Conservation (phyloP, 1,284 basidiomycete genomes). For the Afroboletus lepidellus region DNA sequence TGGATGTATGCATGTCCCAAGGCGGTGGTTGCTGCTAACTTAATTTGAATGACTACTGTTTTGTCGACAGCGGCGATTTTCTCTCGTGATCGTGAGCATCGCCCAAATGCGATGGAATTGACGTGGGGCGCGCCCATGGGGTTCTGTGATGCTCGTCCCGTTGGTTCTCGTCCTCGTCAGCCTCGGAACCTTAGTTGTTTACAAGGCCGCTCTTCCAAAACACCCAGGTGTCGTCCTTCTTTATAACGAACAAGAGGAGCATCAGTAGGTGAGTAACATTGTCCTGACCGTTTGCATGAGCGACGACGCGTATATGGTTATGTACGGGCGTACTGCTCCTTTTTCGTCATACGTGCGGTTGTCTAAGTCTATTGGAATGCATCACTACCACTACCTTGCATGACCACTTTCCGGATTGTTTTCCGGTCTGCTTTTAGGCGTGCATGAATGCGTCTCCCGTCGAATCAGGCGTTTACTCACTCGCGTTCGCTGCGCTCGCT, state of each 20-base stretch:
- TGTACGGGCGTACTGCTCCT: slow-evolving; percentile 4
- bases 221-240: slow-evolving; percentile 15
- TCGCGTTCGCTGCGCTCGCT: slow-evolving; percentile 2
- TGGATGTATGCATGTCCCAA: slow-evolving; percentile 19
- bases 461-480: slow-evolving; percentile 9
- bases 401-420: slow-evolving; percentile 1
- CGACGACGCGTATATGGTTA: not conserved
- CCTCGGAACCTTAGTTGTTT: slow-evolving; percentile 6
- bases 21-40: not conserved
- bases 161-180: slow-evolving; percentile 14
- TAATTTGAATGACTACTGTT: slow-evolving; percentile 12
- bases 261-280: slow-evolving; percentile 13
- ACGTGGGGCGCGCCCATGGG: slow-evolving; percentile 19
- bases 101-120: slow-evolving; percentile 8
- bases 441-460: slow-evolving; percentile 9
- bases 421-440: slow-evolving; percentile 13
- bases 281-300: not conserved
- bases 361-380: not conserved
- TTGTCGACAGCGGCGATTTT: not conserved
- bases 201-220: slow-evolving; percentile 13
- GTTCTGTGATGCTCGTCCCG: slow-evolving; percentile 11
- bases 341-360: not conserved
- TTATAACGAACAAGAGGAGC: slow-evolving; percentile 14
- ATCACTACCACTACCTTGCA: not conserved
- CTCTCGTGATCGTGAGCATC: slow-evolving; percentile 15